A percentile compares a stretch with the other conserved stretches of the same genome.
These are phyloP conservation scores for Dactylellina leptospora DNA, from an alignment of 2,329 filamentous ascomycete species.

Conservation along the genomic window DNA sequence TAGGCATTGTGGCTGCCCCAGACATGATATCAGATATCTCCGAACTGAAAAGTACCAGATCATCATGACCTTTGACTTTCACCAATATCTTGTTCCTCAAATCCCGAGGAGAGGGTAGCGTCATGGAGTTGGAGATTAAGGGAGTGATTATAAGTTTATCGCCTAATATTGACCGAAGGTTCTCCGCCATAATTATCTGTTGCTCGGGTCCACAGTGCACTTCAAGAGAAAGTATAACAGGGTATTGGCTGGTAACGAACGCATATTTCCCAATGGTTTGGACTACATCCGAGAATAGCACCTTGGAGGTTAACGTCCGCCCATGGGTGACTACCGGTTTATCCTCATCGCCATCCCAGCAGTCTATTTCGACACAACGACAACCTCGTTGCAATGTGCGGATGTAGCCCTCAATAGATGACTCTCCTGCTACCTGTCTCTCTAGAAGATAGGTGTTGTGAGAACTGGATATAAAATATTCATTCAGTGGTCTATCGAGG, in stretches of 20 bases:
- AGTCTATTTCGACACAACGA: slow-evolving; percentile 95
- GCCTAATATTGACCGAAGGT: slow-evolving; percentile 85
- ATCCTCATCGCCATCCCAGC: slow-evolving; percentile 91
- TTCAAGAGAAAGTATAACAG: slow-evolving; percentile 92
- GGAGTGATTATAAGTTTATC: slow-evolving; percentile 80
- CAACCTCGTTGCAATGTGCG: slow-evolving; percentile 86
- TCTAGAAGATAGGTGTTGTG: slow-evolving; percentile 98
- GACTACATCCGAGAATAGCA: slow-evolving; percentile 90
- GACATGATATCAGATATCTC: slow-evolving; percentile 32
- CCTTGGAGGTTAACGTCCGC: slow-evolving; percentile 84
- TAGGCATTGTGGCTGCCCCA: slow-evolving; percentile 5
- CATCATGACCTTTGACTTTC: slow-evolving; percentile 76
- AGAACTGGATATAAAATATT: slow-evolving; percentile 98
- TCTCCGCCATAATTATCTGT: slow-evolving; percentile 86
- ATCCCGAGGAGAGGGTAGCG: slow-evolving; percentile 84
- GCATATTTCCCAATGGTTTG: slow-evolving; percentile 94
- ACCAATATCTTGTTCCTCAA: slow-evolving; percentile 84
- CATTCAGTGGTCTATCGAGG: slow-evolving; percentile 86
- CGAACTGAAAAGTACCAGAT: slow-evolving; percentile 39
- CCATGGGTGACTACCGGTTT: slow-evolving; percentile 91
- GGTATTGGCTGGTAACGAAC: slow-evolving; percentile 85
- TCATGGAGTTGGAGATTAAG: slow-evolving; percentile 72
- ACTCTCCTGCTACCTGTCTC: slow-evolving; percentile 85
- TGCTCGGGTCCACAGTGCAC: slow-evolving; percentile 88
- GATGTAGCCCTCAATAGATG: slow-evolving; percentile 95